A percentile compares a stretch with the other conserved stretches of the same genome.
phyloP scores from a whole-genome alignment of 73 alveolate genomes.

The Blepharisma japonicum region DNA sequence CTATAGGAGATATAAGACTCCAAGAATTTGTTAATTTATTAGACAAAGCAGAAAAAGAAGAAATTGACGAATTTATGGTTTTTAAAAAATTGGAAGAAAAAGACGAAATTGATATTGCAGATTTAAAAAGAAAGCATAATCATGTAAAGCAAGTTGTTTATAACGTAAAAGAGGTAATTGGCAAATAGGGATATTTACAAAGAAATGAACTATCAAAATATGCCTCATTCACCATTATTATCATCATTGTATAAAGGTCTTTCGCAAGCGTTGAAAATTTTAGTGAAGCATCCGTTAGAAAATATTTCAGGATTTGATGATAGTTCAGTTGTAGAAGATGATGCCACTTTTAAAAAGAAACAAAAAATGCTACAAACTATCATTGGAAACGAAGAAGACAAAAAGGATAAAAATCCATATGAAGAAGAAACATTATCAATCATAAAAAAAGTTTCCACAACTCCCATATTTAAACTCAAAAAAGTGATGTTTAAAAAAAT shows the following conservation, averaged over 20 bases:
- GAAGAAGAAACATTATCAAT: background rate
- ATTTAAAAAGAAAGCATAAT: slow-evolving; percentile 3
- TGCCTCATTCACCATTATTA: slow-evolving; percentile 3
- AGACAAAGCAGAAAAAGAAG: background rate
- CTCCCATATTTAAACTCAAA: slow-evolving; percentile 1
- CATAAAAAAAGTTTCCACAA: background rate
- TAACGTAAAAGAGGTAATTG: slow-evolving; percentile 2
- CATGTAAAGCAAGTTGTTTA: background rate
- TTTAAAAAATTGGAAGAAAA: background rate
- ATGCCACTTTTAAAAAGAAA: background rate
- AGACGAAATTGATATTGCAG: background rate
- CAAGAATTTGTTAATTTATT: background rate
- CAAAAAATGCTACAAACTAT: background rate
- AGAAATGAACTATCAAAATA: background rate
- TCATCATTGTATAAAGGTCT: background rate
- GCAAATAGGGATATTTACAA: background rate
- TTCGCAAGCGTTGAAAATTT: background rate
- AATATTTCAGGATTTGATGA: background rate
- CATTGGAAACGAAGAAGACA: slow-evolving; percentile 16
- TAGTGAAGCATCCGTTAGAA: background rate
- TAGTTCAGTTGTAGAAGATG: background rate
- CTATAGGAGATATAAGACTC: background rate
- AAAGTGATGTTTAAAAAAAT: slow-evolving; percentile 27
- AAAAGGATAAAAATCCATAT: background rate
- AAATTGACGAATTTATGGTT: background rate